Percentiles rank a stretch among this genome's conserved stretches.
These are phyloP conservation scores for Glutinoglossum americanum DNA, from an alignment of 495 filamentous ascomycete genomes.

Conservation along the genomic window DNA sequence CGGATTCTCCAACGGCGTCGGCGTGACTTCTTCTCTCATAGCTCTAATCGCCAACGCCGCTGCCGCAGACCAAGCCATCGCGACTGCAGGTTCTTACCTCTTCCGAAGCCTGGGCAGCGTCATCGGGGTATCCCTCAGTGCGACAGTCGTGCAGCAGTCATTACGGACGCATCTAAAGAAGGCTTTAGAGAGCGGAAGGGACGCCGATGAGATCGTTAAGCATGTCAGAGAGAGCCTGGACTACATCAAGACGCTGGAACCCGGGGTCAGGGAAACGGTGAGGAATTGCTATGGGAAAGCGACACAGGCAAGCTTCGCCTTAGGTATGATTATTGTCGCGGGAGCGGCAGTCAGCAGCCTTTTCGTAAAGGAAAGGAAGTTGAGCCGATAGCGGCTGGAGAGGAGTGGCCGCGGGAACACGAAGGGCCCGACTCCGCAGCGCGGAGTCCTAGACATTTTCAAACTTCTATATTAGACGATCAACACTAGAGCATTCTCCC, in stretches of 20 bases:
- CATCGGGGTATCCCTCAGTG: conserved; percentile 45
- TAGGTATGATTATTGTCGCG: conserved; percentile 8
- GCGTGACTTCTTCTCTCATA: conserved; percentile 49
- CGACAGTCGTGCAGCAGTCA: conserved; percentile 52
- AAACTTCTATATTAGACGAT: too few relatives aligned
- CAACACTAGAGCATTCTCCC: too few relatives aligned
- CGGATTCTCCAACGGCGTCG: conserved; percentile 41
- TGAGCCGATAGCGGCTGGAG: not conserved
- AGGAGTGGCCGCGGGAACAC: too few relatives aligned
- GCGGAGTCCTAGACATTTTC: too few relatives aligned
- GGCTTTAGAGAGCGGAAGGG: conserved; percentile 29
- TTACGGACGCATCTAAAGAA: conserved; percentile 35
- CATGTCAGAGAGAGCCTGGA: conserved; percentile 53
- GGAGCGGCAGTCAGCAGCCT: conserved; percentile 1
- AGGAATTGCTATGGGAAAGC: conserved; percentile 41
- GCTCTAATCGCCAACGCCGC: conserved; percentile 45
- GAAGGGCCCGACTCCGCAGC: too few relatives aligned
- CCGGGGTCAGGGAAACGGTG: conserved; percentile 37
- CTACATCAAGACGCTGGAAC: conserved; percentile 45
- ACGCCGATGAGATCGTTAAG: conserved; percentile 48
- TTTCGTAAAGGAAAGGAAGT: conserved; percentile 13
- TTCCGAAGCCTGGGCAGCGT: conserved; percentile 71
- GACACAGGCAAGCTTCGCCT: conserved; percentile 25
- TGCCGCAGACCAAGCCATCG: conserved; percentile 49
- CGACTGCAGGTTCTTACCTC: conserved; percentile 68